Conservation (phyloP, 345 rosid species). For the Pelargonium nanum region DNA sequence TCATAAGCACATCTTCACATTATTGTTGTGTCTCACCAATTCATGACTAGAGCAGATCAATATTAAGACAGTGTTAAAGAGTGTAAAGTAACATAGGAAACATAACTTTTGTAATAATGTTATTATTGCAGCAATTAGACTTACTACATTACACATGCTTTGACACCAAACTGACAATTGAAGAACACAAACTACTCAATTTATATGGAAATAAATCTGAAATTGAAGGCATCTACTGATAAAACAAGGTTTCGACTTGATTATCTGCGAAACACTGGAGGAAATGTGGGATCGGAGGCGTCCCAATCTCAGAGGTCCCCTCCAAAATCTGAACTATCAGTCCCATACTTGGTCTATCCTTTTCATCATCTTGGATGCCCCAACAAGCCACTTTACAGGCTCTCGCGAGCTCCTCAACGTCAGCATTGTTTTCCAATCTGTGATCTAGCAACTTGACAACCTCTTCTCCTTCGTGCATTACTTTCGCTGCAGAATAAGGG, state of each 20-base stretch:
- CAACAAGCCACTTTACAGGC: conserved; percentile 12
- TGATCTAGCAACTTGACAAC: neutral
- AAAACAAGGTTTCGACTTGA: neutral
- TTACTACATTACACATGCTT: too few relatives aligned
- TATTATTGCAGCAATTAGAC: too few relatives aligned
- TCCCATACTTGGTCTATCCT: conserved; percentile 8
- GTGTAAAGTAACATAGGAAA: too few relatives aligned
- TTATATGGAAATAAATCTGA: neutral
- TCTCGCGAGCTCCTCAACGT: neutral
- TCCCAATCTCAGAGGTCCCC: neutral
- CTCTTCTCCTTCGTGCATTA: neutral
- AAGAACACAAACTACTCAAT: too few relatives aligned
- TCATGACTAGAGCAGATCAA: too few relatives aligned
- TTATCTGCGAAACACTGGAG: neutral
- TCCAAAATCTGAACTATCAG: conserved; percentile 5
- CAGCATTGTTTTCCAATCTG: neutral
- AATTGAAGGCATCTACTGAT: neutral
- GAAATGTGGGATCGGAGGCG: conserved; percentile 3
- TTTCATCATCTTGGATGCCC: conserved; percentile 11
- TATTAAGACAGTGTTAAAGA: too few relatives aligned
- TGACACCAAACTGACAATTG: too few relatives aligned
- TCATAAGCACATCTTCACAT: too few relatives aligned
- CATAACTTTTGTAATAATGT: too few relatives aligned
- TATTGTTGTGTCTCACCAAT: too few relatives aligned
- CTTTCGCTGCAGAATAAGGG: neutral